Conservation (phyloP, 2,329 filamentous ascomycete species). For the Ramichloridium luteum region DNA sequence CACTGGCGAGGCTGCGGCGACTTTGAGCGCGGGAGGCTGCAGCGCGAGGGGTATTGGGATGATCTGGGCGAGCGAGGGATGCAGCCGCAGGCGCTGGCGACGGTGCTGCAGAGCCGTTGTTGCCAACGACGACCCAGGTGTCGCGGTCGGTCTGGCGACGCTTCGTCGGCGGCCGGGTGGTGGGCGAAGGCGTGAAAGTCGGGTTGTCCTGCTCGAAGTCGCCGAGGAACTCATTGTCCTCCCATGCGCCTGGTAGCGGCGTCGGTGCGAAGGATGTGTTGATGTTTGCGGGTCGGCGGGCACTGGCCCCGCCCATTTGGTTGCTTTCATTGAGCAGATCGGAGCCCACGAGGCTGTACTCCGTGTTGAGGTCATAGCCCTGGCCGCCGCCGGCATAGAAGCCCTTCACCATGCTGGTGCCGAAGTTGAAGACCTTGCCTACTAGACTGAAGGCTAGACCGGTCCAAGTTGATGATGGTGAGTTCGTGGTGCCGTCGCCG, state of each 20-base stretch:
- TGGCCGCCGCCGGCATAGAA: slow-evolving; percentile 77
- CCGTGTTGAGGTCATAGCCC: slow-evolving; percentile 49
- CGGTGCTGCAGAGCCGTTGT: slow-evolving; percentile 20
- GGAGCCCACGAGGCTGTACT: slow-evolving; percentile 8
- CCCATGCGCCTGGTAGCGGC: slow-evolving; percentile 43
- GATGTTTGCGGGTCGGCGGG: slow-evolving; percentile 8
- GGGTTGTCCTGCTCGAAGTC: slow-evolving; percentile 33
- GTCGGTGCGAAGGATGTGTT: too few species aligned
- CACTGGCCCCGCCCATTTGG: too few species aligned
- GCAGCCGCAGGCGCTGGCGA: slow-evolving; percentile 9
- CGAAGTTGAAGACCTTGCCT: slow-evolving; percentile 77
- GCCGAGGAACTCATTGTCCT: slow-evolving; percentile 35
- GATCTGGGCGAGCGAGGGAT: slow-evolving; percentile 1
- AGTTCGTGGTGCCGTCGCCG: slow-evolving; percentile 7
- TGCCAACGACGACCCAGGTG: slow-evolving; percentile 35
- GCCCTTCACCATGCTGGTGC: slow-evolving; percentile 60
- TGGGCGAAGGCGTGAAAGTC: slow-evolving; percentile 27
- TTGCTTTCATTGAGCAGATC: slow-evolving; percentile 15
- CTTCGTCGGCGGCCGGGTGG: slow-evolving; percentile 27
- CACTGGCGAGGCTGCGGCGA: slow-evolving; percentile 28
- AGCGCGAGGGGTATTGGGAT: slow-evolving; percentile 5
- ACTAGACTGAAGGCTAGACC: slow-evolving; percentile 49
- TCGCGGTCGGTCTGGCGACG: slow-evolving; percentile 36
- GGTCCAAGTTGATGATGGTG: slow-evolving; percentile 38
- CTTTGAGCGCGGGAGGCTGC: slow-evolving; percentile 22